These are phyloP conservation scores for Vigna trinervia DNA, from an alignment of 306 rosid genomes.

Conservation along the genomic window DNA sequence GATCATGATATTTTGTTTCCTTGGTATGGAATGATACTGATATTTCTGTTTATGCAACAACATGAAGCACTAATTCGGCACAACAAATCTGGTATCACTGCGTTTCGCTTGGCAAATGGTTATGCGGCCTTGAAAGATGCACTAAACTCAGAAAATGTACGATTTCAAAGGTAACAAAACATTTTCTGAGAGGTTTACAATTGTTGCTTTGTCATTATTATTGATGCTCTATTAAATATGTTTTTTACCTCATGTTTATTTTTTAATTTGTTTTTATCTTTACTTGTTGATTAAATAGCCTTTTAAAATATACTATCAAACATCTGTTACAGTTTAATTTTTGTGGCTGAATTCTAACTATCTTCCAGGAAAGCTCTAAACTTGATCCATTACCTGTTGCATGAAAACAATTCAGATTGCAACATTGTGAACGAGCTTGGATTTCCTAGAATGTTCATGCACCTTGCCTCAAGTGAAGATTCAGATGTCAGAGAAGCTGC, in stretches of 20 bases:
- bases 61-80: conserved; percentile 78
- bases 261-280: no score
- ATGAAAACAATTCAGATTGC: conserved; percentile 74
- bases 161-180: conserved; percentile 83
- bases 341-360: conserved; percentile 2
- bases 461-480: conserved; percentile 79
- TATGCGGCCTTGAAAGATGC: conserved; percentile 86
- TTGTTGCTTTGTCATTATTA: not conserved
- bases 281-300: no score
- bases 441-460: conserved; percentile 73
- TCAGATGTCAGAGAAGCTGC: conserved; percentile 87
- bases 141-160: conserved; percentile 71
- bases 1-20: not conserved
- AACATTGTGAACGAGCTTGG: conserved; percentile 67
- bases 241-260: no score
- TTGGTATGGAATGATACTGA: conserved; percentile 27
- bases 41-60: conserved; percentile 38
- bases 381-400: conserved; percentile 77
- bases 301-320: not conserved
- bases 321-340: no score
- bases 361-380: conserved; percentile 89
- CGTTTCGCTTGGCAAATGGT: conserved; percentile 92
- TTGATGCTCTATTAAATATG: no score
- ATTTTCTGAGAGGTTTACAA: not conserved
- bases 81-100: conserved; percentile 73